Percentiles rank a stretch among this genome's conserved stretches.
phyloP scores from a whole-genome alignment of 805 yeast species.

The Candida tammaniensis region DNA sequence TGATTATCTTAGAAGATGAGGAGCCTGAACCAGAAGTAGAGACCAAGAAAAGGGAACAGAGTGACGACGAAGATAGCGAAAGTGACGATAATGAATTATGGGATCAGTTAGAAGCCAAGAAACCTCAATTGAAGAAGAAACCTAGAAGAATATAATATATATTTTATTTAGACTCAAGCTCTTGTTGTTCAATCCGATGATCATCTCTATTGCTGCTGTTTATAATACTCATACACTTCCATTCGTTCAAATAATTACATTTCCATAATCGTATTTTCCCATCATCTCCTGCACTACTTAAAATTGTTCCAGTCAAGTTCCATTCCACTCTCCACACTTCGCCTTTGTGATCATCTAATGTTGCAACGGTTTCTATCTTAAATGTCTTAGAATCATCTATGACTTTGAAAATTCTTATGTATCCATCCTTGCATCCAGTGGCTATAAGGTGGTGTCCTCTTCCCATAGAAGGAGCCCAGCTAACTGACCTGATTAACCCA shows the following conservation, averaged over 20 bases:
- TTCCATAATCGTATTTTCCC: constrained; percentile 93
- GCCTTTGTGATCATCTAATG: constrained; percentile 72
- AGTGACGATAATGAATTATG: constrained; percentile 36
- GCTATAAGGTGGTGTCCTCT: constrained; percentile 84
- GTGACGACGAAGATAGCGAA: constrained; percentile 23
- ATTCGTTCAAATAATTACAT: constrained; percentile 77
- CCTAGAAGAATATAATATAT: constrained; percentile 17
- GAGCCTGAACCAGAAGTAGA: constrained; percentile 26
- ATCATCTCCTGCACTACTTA: constrained; percentile 94
- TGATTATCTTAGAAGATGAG: constrained; percentile 49
- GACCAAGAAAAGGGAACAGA: constrained; percentile 23
- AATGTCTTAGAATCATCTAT: constrained; percentile 40
- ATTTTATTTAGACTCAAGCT: constrained; percentile 7
- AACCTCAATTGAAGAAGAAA: constrained; percentile 18
- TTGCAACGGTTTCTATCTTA: constrained; percentile 59
- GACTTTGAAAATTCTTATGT: constrained; percentile 79
- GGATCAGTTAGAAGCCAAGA: constrained; percentile 32
- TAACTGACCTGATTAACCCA: constrained; percentile 81
- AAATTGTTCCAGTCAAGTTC: constrained; percentile 90
- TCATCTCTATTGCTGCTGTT: constrained; percentile 26
- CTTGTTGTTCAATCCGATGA: constrained; percentile 17
- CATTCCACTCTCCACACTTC: constrained; percentile 97
- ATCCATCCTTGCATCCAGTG: constrained; percentile 95
- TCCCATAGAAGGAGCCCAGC: constrained; percentile 98
- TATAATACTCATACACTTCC: constrained; percentile 83